Evolutionary conservation across 2,329 filamentous ascomycete species (phyloP).

Genomic region (Ascochyta rabiei): DNA sequence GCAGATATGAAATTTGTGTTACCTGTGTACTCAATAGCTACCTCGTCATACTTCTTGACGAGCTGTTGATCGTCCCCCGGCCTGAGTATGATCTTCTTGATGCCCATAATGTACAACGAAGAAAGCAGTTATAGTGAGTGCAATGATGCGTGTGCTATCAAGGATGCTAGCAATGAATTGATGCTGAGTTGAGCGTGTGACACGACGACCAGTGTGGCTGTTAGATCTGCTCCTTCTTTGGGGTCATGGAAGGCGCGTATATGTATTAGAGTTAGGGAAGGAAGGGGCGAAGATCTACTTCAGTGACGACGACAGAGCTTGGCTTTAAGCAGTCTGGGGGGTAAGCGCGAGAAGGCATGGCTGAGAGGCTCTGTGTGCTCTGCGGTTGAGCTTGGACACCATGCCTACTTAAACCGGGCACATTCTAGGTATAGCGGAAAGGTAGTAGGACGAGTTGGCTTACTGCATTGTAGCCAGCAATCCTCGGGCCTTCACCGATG

Average conservation of each 20-base stretch:
- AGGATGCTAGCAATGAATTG: neutral
- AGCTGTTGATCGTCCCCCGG: slow-evolving; percentile 66
- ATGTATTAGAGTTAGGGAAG: slow-evolving; percentile 2
- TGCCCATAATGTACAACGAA: slow-evolving; percentile 54
- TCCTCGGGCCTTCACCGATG: slow-evolving; percentile 39
- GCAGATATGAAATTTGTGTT: neutral
- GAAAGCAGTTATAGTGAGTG: neutral
- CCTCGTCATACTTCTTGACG: slow-evolving; percentile 71
- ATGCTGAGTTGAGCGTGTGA: neutral
- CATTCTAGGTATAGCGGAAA: slow-evolving; percentile 27
- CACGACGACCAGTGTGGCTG: neutral
- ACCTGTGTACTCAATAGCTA: slow-evolving; percentile 88
- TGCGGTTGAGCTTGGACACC: slow-evolving; percentile 32
- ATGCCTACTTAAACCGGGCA: slow-evolving; percentile 24
- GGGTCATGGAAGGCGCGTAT: neutral
- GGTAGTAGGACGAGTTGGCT: slow-evolving; percentile 37
- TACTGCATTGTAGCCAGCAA: slow-evolving; percentile 32
- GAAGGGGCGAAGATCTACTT: slow-evolving; percentile 3
- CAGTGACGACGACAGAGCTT: slow-evolving; percentile 18
- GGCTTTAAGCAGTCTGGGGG: slow-evolving; percentile 30
- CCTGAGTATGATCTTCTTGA: slow-evolving; percentile 69
- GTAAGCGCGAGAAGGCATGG: slow-evolving; percentile 14
- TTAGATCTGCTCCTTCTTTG: neutral
- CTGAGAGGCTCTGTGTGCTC: slow-evolving; percentile 36
- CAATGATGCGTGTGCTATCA: neutral